Evolutionary conservation across 352 stramenopile species (phyloP).

Genomic region (Pythium aquatile): DNA sequence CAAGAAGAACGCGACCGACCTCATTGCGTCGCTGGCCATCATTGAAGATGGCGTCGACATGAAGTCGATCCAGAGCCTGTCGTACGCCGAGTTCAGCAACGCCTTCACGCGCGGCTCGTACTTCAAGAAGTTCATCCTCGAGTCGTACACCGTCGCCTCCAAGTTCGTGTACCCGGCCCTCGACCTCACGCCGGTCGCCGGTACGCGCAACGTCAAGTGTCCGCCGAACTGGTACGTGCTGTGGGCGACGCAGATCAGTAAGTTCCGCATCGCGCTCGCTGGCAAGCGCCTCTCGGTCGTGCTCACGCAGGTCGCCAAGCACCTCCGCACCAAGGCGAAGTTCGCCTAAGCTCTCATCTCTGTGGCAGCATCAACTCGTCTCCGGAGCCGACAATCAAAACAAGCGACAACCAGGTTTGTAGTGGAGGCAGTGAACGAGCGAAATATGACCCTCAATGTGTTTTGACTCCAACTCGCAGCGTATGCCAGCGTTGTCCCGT

Average conservation of each 20-base stretch:
- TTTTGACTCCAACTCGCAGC: not conserved
- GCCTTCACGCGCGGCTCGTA: conserved; percentile 23
- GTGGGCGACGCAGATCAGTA: conserved; percentile 21
- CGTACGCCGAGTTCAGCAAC: conserved; percentile 22
- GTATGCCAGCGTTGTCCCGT: not conserved
- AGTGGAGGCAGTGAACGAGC: not conserved
- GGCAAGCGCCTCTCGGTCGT: conserved; percentile 32
- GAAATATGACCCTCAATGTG: not conserved
- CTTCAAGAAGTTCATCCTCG: conserved; percentile 28
- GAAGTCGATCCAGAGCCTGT: conserved; percentile 9
- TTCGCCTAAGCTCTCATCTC: not conserved
- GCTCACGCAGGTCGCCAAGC: conserved; percentile 27
- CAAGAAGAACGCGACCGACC: conserved; percentile 43
- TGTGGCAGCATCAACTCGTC: not conserved
- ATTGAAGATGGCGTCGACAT: conserved; percentile 26
- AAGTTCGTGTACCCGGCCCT: conserved; percentile 30
- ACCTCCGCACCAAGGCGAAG: conserved; percentile 16
- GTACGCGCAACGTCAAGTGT: conserved; percentile 34
- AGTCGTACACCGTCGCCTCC: conserved; percentile 28
- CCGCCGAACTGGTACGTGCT: conserved; percentile 39
- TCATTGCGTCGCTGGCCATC: conserved; percentile 22
- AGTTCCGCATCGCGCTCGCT: conserved; percentile 26
- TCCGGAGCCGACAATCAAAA: not conserved
- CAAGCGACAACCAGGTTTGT: conserved; percentile 1
- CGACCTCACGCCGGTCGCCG: conserved; percentile 20